Percentiles rank a stretch among this genome's conserved stretches.
phyloP scores from a whole-genome alignment of 805 yeast species.

The Candida ovalis region DNA sequence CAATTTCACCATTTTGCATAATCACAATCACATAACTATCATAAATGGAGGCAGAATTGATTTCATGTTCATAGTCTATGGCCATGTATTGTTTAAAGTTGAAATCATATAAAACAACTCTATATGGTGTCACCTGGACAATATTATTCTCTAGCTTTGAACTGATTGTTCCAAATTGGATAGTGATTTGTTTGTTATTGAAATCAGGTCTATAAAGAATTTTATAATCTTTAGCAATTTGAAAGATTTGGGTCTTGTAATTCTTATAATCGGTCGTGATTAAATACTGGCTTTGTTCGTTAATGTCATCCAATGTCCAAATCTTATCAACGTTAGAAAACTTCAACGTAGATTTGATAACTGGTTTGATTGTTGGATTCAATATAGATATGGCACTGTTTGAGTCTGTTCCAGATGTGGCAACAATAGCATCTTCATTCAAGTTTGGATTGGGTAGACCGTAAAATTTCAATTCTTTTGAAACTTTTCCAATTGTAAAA shows the following conservation, averaged over 20 bases:
- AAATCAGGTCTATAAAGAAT: conserved; percentile 60
- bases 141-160: conserved; percentile 44
- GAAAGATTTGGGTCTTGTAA: conserved; percentile 64
- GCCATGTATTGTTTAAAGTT: conserved; percentile 52
- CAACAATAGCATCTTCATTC: conserved; percentile 63
- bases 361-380: conserved; percentile 66
- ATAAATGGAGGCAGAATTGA: conserved; percentile 56
- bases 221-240: conserved; percentile 57
- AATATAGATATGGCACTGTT: conserved; percentile 57
- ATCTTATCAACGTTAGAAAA: conserved; percentile 69
- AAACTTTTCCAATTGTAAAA: conserved; percentile 59
- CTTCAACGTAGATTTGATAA: conserved; percentile 60
- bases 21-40: conserved; percentile 65
- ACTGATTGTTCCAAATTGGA: conserved; percentile 53
- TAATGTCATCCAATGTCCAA: conserved; percentile 56
- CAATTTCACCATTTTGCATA: conserved; percentile 67
- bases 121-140: conserved; percentile 70
- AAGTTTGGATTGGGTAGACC: conserved; percentile 68
- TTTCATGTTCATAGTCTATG: conserved; percentile 54
- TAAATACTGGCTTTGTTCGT: conserved; percentile 47
- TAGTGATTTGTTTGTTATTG: conserved; percentile 57
- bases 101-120: conserved; percentile 58
- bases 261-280: conserved; percentile 68
- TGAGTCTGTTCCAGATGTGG: conserved; percentile 61
- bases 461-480: conserved; percentile 49